These are phyloP conservation scores for Plasmodium coatneyi DNA, from an alignment of 169 alveolate species.

Conservation along the genomic window DNA sequence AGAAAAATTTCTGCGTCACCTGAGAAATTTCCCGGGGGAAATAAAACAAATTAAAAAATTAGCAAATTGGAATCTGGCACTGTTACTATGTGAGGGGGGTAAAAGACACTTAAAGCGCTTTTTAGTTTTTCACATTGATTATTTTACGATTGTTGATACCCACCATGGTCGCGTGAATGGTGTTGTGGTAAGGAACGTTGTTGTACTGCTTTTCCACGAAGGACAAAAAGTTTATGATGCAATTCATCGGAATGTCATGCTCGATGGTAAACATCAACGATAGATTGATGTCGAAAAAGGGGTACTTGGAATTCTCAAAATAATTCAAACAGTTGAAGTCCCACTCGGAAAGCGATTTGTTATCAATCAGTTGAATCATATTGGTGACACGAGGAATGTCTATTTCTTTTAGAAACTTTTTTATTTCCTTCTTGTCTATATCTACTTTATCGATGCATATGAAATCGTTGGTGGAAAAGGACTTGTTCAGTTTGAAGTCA, in stretches of 20 bases:
- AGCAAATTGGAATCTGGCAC: neutral
- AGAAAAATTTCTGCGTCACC: conserved; percentile 82
- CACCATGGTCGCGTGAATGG: conserved; percentile 83
- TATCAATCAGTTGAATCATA: conserved; percentile 46
- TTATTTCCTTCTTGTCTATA: conserved; percentile 59
- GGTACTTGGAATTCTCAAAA: conserved; percentile 63
- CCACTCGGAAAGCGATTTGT: conserved; percentile 77
- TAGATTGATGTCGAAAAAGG: conserved; percentile 72
- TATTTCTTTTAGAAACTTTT: conserved; percentile 51
- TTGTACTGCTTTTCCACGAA: conserved; percentile 79
- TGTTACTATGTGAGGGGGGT: neutral
- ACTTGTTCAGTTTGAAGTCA: conserved; percentile 23
- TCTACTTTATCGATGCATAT: conserved; percentile 54
- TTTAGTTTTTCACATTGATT: neutral
- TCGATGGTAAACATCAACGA: conserved; percentile 43
- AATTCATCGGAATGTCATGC: conserved; percentile 35
- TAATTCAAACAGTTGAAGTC: conserved; percentile 79
- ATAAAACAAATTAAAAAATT: neutral
- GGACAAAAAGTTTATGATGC: conserved; percentile 66
- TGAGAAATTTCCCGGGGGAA: neutral
- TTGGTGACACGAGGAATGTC: conserved; percentile 33
- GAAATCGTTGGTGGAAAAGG: conserved; percentile 33
- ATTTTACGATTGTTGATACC: neutral
- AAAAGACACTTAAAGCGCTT: neutral
- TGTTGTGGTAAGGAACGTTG: conserved; percentile 83